Percentiles rank a stretch among this genome's conserved stretches.
These are phyloP conservation scores for Erythrobasidium hasegawianum DNA, from an alignment of 1,284 basidiomycete species.

Conservation along the genomic window DNA sequence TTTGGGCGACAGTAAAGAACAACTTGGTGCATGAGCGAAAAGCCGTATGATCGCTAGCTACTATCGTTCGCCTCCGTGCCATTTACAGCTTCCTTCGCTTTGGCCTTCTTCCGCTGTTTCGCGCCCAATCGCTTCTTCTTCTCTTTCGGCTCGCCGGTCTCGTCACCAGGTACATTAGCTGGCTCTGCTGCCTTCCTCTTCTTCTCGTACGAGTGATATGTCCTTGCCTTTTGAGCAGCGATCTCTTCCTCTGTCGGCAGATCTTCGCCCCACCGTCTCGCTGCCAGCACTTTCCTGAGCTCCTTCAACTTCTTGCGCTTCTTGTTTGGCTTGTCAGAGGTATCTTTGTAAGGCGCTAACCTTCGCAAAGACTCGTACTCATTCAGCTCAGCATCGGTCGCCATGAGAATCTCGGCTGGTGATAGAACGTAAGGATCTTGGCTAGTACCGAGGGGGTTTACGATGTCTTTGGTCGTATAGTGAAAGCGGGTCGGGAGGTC, in stretches of 20 bases:
- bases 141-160: constrained; percentile 3
- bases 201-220: background rate
- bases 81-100: background rate
- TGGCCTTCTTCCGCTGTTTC: constrained; percentile 28
- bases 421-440: constrained; percentile 67
- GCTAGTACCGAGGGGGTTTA: constrained; percentile 10
- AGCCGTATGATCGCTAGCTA: too few relatives aligned
- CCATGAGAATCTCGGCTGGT: constrained; percentile 83
- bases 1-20: too few relatives aligned
- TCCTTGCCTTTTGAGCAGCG: background rate
- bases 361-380: constrained; percentile 82
- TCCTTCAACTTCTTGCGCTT: constrained; percentile 64
- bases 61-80: background rate
- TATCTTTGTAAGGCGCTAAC: constrained; percentile 79
- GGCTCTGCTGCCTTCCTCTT: background rate
- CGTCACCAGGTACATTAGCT: background rate
- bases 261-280: constrained; percentile 54
- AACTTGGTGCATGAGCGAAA: too few relatives aligned
- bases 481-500: constrained; percentile 90
- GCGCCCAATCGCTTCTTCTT: constrained; percentile 31
- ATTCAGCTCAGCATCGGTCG: constrained; percentile 90
- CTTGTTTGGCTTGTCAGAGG: constrained; percentile 56
- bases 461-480: constrained; percentile 58
- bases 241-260: constrained; percentile 13
- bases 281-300: constrained; percentile 60